These are phyloP conservation scores for Earliella scabrosa DNA, from an alignment of 1,284 basidiomycete genomes.

Conservation along the genomic window DNA sequence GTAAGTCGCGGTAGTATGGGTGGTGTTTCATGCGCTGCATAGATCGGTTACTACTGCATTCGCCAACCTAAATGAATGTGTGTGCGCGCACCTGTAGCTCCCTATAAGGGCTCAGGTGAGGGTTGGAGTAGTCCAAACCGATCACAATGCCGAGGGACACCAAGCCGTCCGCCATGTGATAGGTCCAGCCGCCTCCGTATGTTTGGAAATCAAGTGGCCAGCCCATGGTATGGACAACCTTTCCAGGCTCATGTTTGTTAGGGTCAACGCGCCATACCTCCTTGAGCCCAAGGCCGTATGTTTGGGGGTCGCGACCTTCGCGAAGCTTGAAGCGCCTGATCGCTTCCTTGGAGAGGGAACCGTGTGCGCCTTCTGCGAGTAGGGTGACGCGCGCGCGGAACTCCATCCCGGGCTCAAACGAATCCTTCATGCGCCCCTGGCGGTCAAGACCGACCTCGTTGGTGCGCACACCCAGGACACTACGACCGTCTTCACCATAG, in stretches of 20 bases:
- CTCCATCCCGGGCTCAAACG: conserved; percentile 97
- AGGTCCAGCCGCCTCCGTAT: conserved; percentile 94
- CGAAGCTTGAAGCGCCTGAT: conserved; percentile 83
- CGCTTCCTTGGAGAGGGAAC: conserved; percentile 85
- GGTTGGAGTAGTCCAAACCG: conserved; percentile 95
- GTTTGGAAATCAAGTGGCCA: conserved; percentile 89
- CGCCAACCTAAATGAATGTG: not conserved
- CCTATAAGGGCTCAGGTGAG: conserved; percentile 90
- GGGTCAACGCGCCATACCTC: conserved; percentile 95
- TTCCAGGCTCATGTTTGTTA: conserved; percentile 80
- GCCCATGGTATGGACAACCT: conserved; percentile 92
- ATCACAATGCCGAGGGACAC: conserved; percentile 93
- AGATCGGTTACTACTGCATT: conserved; percentile 13
- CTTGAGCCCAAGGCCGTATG: conserved; percentile 96
- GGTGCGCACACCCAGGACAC: conserved; percentile 86
- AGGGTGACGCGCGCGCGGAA: conserved; percentile 94
- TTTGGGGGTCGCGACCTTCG: conserved; percentile 86
- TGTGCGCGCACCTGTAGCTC: conserved; percentile 82
- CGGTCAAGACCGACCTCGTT: conserved; percentile 96
- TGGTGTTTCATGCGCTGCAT: conserved; percentile 96
- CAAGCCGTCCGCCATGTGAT: conserved; percentile 95
- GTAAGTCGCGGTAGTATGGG: conserved; percentile 84
- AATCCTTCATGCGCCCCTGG: conserved; percentile 79
- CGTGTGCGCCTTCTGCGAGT: conserved; percentile 97
- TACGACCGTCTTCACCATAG: conserved; percentile 68